These are phyloP conservation scores for Syzygium aqueum DNA, from an alignment of 345 rosid species.

Conservation along the genomic window DNA sequence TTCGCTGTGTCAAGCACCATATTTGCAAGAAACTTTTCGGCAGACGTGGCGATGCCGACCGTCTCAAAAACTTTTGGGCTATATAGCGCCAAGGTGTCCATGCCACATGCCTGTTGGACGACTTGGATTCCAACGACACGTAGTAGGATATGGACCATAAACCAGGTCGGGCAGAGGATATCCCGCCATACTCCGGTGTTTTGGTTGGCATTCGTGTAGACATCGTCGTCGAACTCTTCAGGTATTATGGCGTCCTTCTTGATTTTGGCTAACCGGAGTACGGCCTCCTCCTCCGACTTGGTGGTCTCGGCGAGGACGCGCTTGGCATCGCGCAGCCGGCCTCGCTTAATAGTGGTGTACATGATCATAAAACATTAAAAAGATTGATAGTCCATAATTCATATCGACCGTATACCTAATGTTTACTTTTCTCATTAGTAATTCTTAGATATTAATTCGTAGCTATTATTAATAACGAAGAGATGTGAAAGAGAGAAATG, in stretches of 20 bases:
- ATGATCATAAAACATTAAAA: too few relatives aligned
- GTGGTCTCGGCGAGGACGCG: slow-evolving; percentile 69
- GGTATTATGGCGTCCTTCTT: slow-evolving; percentile 81
- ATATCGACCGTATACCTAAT: too few relatives aligned
- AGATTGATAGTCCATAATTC: too few relatives aligned
- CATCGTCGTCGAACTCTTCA: slow-evolving; percentile 59
- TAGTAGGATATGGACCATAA: slow-evolving; percentile 54
- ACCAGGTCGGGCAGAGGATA: slow-evolving; percentile 46
- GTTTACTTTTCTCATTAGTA: too few relatives aligned
- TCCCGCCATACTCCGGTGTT: slow-evolving; percentile 64
- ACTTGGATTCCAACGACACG: slow-evolving; percentile 58
- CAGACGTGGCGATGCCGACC: too few relatives aligned
- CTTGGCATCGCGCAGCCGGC: slow-evolving; percentile 70
- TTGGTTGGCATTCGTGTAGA: slow-evolving; percentile 25
- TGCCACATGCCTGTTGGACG: slow-evolving; percentile 73
- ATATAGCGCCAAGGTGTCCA: slow-evolving; percentile 13
- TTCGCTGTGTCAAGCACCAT: too few relatives aligned
- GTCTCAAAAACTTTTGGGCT: too few relatives aligned
- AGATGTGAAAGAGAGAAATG: too few relatives aligned
- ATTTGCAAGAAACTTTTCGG: too few relatives aligned
- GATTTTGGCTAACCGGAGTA: slow-evolving; percentile 54
- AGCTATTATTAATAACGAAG: too few relatives aligned
- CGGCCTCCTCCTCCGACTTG: slow-evolving; percentile 51
- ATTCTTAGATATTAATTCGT: too few relatives aligned
- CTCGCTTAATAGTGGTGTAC: too few relatives aligned